Conservation (phyloP, 2,329 filamentous ascomycete species). For the Botrytis tulipae region DNA sequence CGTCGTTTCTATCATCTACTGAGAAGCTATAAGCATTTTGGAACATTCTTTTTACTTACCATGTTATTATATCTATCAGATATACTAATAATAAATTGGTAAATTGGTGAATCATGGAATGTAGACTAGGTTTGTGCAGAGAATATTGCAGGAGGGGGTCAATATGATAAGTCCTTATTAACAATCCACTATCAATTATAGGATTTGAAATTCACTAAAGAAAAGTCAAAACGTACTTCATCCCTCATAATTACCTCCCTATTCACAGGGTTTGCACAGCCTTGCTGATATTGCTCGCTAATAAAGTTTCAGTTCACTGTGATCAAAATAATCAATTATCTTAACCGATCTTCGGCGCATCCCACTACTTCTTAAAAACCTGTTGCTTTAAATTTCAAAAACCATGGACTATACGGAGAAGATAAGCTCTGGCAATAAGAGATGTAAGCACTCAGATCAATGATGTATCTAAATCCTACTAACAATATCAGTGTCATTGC, state of each 20-base stretch:
- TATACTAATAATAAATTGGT: too few relatives aligned
- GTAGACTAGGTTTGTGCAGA: not conserved
- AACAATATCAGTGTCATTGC: conserved; percentile 13
- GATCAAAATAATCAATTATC: not conserved
- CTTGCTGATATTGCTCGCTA: not conserved
- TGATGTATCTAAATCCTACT: not conserved
- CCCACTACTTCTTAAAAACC: not conserved
- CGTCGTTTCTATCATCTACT: not conserved
- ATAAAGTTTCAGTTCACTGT: not conserved
- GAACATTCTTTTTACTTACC: not conserved
- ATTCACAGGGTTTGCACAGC: not conserved
- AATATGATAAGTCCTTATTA: not conserved
- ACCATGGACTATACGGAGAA: not conserved
- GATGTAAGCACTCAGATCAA: not conserved
- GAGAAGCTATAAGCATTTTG: not conserved
- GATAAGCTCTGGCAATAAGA: conserved; percentile 1
- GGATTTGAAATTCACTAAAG: not conserved
- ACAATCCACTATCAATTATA: not conserved
- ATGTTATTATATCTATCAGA: not conserved
- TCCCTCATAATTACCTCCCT: not conserved
- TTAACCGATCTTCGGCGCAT: not conserved
- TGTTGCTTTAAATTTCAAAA: not conserved
- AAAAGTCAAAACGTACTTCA: not conserved
- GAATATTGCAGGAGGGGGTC: not conserved
- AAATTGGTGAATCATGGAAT: not conserved